These are phyloP conservation scores for Mycena galericulata DNA, from an alignment of 768 basidiomycete species.

Conservation along the genomic window DNA sequence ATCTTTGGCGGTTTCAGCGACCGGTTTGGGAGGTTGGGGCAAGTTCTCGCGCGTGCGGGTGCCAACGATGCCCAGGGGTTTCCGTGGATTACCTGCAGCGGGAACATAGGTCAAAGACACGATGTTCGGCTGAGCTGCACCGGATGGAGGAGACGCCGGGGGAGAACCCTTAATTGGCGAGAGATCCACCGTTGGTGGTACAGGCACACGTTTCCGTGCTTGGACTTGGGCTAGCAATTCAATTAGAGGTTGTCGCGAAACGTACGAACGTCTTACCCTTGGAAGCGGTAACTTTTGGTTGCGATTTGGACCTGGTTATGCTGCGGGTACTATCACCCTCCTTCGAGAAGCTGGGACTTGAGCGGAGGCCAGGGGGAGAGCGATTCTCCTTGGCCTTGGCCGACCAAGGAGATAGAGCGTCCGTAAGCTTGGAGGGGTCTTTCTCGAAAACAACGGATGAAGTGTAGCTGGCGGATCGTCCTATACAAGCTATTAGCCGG, in stretches of 20 bases:
- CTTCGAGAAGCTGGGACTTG: constrained; percentile 21
- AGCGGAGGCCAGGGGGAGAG: constrained; percentile 50
- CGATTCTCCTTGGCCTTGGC: constrained; percentile 46
- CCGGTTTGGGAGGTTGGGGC: constrained; percentile 34
- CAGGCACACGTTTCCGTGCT: constrained; percentile 53
- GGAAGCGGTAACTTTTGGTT: constrained; percentile 53
- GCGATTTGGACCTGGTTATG: constrained; percentile 56
- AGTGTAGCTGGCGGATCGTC: constrained; percentile 60
- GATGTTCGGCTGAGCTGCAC: constrained; percentile 53
- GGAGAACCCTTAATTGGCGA: constrained; percentile 69
- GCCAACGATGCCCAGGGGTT: constrained; percentile 47
- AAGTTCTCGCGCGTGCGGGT: constrained; percentile 41
- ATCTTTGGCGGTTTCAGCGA: constrained; percentile 35
- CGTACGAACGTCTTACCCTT: constrained; percentile 47
- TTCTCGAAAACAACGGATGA: constrained; percentile 64
- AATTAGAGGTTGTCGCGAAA: constrained; percentile 8
- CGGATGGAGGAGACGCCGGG: constrained; percentile 51
- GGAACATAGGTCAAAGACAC: constrained; percentile 42
- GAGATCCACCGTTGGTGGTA: constrained; percentile 51
- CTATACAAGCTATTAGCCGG: constrained; percentile 41
- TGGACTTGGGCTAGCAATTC: constrained; percentile 39
- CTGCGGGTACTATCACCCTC: constrained; percentile 32
- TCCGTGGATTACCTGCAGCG: constrained; percentile 41
- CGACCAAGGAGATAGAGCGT: constrained; percentile 46
- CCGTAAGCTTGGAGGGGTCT: constrained; percentile 56